Evolutionary conservation across 805 yeast genomes (phyloP).

Genomic region (Lachancea dasiensis): DNA sequence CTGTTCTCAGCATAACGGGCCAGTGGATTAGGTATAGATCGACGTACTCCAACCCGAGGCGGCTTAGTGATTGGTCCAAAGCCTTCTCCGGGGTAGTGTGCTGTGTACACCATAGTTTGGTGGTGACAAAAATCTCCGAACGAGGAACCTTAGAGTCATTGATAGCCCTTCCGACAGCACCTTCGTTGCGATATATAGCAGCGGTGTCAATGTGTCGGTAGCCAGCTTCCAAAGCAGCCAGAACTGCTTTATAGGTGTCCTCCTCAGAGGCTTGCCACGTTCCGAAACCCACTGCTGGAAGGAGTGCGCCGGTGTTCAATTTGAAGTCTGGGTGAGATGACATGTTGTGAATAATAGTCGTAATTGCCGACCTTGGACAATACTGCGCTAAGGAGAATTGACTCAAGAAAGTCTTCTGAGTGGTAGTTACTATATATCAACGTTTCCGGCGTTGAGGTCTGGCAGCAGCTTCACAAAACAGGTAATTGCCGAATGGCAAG

Average conservation of each 20-base stretch:
- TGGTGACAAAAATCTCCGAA: slow-evolving; percentile 60
- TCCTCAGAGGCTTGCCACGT: slow-evolving; percentile 59
- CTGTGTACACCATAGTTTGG: slow-evolving; percentile 58
- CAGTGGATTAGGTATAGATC: slow-evolving; percentile 78
- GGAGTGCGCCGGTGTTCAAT: slow-evolving; percentile 55
- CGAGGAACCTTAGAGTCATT: slow-evolving; percentile 57
- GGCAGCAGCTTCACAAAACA: no score
- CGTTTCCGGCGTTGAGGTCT: no score
- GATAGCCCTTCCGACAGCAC: slow-evolving; percentile 51
- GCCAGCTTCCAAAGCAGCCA: slow-evolving; percentile 54
- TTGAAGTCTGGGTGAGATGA: slow-evolving; percentile 21
- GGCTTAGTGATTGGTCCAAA: slow-evolving; percentile 51
- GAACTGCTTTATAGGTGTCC: slow-evolving; percentile 52
- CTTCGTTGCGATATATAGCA: slow-evolving; percentile 61
- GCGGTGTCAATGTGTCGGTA: slow-evolving; percentile 80
- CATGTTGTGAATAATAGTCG: background rate
- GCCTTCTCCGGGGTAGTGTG: slow-evolving; percentile 46
- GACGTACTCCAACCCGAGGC: slow-evolving; percentile 67
- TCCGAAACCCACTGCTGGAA: slow-evolving; percentile 70
- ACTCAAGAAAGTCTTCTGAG: no score
- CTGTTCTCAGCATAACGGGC: slow-evolving; percentile 57
- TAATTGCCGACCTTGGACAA: no score
- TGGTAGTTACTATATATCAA: no score
- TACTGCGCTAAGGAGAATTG: no score
- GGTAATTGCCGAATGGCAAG: no score